Evolutionary conservation across 495 filamentous ascomycete genomes (phyloP), one percentile per base, ranked within the genome.

Genomic region (Aspergillus ostianus): DNA sequence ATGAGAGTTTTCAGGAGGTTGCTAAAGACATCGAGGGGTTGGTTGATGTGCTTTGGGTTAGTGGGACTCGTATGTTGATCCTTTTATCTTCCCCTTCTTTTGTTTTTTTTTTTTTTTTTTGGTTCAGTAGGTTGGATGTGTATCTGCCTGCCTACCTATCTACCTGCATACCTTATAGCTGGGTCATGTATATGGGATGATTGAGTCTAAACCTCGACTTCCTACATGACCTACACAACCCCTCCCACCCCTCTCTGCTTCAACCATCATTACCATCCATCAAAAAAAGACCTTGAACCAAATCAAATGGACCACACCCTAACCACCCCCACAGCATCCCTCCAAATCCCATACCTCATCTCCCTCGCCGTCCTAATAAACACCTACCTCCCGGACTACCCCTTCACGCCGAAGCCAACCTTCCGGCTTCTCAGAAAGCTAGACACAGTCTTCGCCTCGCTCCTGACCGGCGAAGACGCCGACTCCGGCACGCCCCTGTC

Each of bases 281-380:
- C n/a, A n/a, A n/a, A n/a, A n/a, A n/a, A n/a, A n/a, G n/a, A n/a
- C n/a, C n/a, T n/a, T n/a, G n/a, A n/a, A n/a, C n/a, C n/a, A n/a
- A n/a, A n/a, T n/a, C n/a, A n/a, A n/a, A n/a, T n/a, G n/a, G n/a
- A n/a, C n/a, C n/a, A n/a, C 20, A n/a, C 46, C 7, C 46, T 18
- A n/a, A 48, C 21, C 29, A 45, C 27, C 10, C 41, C 4, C 29
- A 4, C 27, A 93, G 90, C 92, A 32, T 84, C 82, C 45, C 78
- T 96, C n/a, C 90, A 96, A 75, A 85, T 91, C 13, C 88, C 91
- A 30, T 91, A 89, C 66, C 79, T 96, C 10, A 83, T 96, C 21
- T 88, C 85, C 55, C 78, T 96, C 51, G 90, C 91, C 0, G 79
- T 85, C 55, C 77, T 91, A 26, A 71, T 90, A 17, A 83, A 83